Base-by-base conservation (phyloP, 2,329 filamentous ascomycete genomes). In the Seiridium cupressi region DNA sequence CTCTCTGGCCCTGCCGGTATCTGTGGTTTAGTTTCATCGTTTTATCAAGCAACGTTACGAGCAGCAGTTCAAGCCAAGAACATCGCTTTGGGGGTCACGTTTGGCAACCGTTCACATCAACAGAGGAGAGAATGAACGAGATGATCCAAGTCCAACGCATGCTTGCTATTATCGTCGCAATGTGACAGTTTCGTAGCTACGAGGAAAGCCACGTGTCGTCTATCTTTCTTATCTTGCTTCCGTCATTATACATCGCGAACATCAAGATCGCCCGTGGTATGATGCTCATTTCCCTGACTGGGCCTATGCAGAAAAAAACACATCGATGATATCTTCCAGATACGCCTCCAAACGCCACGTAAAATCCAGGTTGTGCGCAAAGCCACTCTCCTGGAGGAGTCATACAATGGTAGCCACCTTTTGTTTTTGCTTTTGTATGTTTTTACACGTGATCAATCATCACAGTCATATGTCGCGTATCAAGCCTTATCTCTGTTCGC, bases 271-370 rank as follows among this genome's bases (percentile, higher is more conserved):
- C 35, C 18, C 26, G 35, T 26, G 47, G 47, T 32, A 32, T 49
- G 47, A 49, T 49, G 31, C 26, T 49, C 47, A 5, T 32, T 32
- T 49, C 47, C 35, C 35, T 49, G 47, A 32, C 18, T 26, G 18
- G 18, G 18, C 18, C 18, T 49, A 49, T 49, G 26, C 32, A 35
- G 31, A n/a, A n/a, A 53, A 38, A 36, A 35, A 55, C 38, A 35
- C 38, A 7, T 48, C n/a, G 34, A 42, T 55, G 51, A 44, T 55
- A 55, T 55, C 51, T 55, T 40, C 40, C 51, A 11, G 36, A n/a
- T 55, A 55, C 51, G 51, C 51, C 49, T n/a, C 36, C 51, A 42
- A 55, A 9, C 36, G 36, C 51, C 51, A 44, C 26, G 44, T 55
- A 8, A n/a, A 42, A 44, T 36, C 35, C 49, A n/a, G 32, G 35